Evolutionary conservation across 371 early-diverging fungal species (phyloP), one percentile per base, ranked within the genome.

Genomic region (Globomyces sp.): DNA sequence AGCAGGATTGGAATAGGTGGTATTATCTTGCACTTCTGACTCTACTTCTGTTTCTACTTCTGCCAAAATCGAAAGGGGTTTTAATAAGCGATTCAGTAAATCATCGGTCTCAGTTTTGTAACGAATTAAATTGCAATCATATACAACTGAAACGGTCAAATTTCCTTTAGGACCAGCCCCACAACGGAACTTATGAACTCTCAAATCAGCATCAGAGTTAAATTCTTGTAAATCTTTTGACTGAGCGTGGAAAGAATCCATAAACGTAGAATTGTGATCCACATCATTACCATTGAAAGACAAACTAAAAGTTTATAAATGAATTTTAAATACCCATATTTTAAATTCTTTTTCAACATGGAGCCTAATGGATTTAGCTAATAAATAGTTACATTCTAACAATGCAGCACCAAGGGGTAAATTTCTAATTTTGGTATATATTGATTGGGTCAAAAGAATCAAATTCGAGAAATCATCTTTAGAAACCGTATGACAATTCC

Each of bases 391-490:
- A 10, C 70, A 60, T 42, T 71, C 71, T 1, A 73, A 67, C 2
- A 86, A 67, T 39, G 74, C 64, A 10, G 74, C 67, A 52, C 84
- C 83, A 13, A 87, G 63, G 1, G 87, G 87, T 68, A 87, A 76
- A 3, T 82, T 75, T 40, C 86, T 75, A 46, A 85, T 81, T 63
- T 85, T 77, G 41, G 86, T 83, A 73, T 86, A 87, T 10, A 86
- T 78, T 11, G 87, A 80, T 65, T 87, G 86, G 37, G 81, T 69
- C 42, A 87, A 67, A 1, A 87, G 77, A 6, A 87, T 83, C 34
- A 83, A 67, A 50, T 86, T 83, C 3, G 55, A 55, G 39, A 39
- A 55, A 37, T 55, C 24, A 24, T 24, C 24, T 24, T 24, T 24
- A 24, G 24, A 24, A 24, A 24, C 24, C 55, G 39, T 55, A 39